Percentiles rank a stretch among this genome's conserved stretches.
Conservation (phyloP, 768 basidiomycete genomes). For the Astraeus odoratus region DNA sequence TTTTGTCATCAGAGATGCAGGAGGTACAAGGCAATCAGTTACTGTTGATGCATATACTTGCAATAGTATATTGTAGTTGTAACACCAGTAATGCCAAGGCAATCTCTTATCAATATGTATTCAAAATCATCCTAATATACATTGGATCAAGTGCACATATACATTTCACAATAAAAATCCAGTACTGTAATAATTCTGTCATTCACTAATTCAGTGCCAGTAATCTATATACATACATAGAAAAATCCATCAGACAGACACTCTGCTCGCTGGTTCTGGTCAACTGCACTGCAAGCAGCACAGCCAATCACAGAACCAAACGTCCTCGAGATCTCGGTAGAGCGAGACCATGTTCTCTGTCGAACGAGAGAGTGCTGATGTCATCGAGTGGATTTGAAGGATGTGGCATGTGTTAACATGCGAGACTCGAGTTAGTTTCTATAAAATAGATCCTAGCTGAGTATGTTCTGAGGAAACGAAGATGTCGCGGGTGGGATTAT, state of each 20-base stretch:
- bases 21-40: too few relatives aligned
- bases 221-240: too few relatives aligned
- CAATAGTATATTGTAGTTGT: too few relatives aligned
- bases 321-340: slow-evolving; percentile 50
- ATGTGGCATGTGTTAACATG: slow-evolving; percentile 73
- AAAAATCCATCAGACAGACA: slow-evolving; percentile 56
- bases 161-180: too few relatives aligned
- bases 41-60: too few relatives aligned
- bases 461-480: slow-evolving; percentile 57
- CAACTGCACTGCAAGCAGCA: slow-evolving; percentile 21
- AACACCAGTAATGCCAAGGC: too few relatives aligned
- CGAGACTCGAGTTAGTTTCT: slow-evolving; percentile 76
- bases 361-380: slow-evolving; percentile 53
- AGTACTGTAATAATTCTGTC: too few relatives aligned
- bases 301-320: slow-evolving; percentile 38
- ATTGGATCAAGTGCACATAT: too few relatives aligned
- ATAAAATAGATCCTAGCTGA: slow-evolving; percentile 78
- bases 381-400: slow-evolving; percentile 70
- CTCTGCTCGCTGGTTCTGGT: slow-evolving; percentile 45
- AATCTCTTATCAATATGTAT: too few relatives aligned
- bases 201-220: too few relatives aligned
- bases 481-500: slow-evolving; percentile 18
- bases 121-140: too few relatives aligned
- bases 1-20: too few relatives aligned
- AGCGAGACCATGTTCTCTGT: slow-evolving; percentile 54